Evolutionary conservation across 2,329 filamentous ascomycete species (phyloP).

Genomic region (Aspergillus sp.): DNA sequence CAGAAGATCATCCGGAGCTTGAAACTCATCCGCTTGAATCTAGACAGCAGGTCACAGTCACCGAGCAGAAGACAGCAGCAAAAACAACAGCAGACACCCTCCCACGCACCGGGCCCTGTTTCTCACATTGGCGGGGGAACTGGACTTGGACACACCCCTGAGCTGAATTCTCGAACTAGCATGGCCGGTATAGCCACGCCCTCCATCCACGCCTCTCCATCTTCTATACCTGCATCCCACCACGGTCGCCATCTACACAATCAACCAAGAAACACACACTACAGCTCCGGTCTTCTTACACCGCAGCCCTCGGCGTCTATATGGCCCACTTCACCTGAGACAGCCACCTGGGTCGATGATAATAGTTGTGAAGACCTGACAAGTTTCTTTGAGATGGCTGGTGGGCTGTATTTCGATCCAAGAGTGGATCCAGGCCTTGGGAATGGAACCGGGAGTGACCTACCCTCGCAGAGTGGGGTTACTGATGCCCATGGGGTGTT

Average conservation of each 20-base stretch:
- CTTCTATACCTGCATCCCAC: not conserved
- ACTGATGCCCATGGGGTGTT: slow-evolving; percentile 26
- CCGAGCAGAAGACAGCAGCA: not conserved
- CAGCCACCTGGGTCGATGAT: slow-evolving; percentile 9
- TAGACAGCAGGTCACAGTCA: slow-evolving; percentile 26
- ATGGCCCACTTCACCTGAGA: slow-evolving; percentile 19
- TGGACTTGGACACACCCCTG: not conserved
- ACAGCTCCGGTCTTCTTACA: slow-evolving; percentile 10
- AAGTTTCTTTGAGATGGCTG: slow-evolving; percentile 61
- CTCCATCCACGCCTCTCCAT: not conserved
- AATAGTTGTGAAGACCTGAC: slow-evolving; percentile 53
- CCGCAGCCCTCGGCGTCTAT: slow-evolving; percentile 13
- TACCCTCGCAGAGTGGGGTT: slow-evolving; percentile 1
- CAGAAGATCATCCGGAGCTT: slow-evolving; percentile 60
- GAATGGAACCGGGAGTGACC: not conserved
- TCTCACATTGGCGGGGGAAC: not conserved
- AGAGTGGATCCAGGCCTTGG: slow-evolving; percentile 1
- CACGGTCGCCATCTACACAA: not conserved
- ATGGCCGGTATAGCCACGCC: not conserved
- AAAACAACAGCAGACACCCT: not conserved
- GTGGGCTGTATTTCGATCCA: slow-evolving; percentile 41
- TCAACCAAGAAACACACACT: slow-evolving; percentile 7
- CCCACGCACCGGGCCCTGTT: not conserved
- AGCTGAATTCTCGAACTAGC: not conserved
- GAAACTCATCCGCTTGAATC: slow-evolving; percentile 57